Percentiles rank a stretch among this genome's conserved stretches.
phyloP scores from a whole-genome alignment of 2,329 filamentous ascomycete species.

The Stemphylium beticola region DNA sequence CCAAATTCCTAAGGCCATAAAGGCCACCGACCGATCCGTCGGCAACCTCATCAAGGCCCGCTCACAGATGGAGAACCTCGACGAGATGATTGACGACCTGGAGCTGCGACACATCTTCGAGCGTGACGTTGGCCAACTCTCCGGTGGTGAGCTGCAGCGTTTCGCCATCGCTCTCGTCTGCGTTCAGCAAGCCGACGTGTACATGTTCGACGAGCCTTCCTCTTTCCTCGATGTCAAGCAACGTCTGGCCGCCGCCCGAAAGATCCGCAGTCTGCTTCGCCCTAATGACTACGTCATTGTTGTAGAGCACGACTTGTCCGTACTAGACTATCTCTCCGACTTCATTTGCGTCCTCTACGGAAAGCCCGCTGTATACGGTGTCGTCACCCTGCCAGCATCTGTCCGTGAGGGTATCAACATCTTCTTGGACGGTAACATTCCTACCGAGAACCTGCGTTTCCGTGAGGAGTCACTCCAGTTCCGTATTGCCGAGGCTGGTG shows the following conservation, averaged over 20 bases:
- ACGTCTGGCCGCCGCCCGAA: constrained; percentile 86
- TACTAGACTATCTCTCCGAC: constrained; percentile 97
- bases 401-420: constrained; percentile 99
- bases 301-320: constrained; percentile 98
- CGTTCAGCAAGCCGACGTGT: constrained; percentile 90
- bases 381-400: constrained; percentile 92
- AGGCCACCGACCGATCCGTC: constrained; percentile 79
- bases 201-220: constrained; percentile 99
- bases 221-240: constrained; percentile 99
- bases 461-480: constrained; percentile 96
- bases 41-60: constrained; percentile 78
- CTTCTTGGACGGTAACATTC: constrained; percentile 97
- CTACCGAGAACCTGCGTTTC: constrained; percentile 98
- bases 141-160: constrained; percentile 96
- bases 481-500: constrained; percentile 86
- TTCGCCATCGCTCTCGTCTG: constrained; percentile 97
- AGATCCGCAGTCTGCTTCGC: constrained; percentile 88
- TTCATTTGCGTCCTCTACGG: constrained; percentile 98
- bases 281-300: constrained; percentile 96
- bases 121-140: constrained; percentile 87
- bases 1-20: constrained; percentile 93
- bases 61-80: constrained; percentile 76
- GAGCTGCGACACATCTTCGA: constrained; percentile 90
- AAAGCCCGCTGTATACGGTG: constrained; percentile 93
- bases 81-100: constrained; percentile 82